These are phyloP conservation scores for Camillea tinctor DNA, from an alignment of 2,329 filamentous ascomycete species.

Conservation along the genomic window DNA sequence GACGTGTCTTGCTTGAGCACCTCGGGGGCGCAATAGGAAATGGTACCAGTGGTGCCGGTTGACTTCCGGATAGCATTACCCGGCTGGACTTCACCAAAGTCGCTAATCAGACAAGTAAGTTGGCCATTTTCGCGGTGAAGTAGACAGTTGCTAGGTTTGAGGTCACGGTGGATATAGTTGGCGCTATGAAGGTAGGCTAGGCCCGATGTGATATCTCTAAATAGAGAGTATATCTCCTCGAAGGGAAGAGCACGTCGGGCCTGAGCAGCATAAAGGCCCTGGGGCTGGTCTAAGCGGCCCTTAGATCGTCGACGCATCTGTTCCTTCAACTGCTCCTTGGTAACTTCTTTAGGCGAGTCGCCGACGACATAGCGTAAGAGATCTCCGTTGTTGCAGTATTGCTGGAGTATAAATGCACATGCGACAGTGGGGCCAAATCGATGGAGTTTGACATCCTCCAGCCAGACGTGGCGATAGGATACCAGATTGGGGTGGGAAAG, in stretches of 20 bases:
- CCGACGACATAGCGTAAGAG: conserved; percentile 84
- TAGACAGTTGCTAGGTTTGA: conserved; percentile 95
- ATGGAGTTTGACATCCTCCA: conserved; percentile 82
- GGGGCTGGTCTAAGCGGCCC: conserved; percentile 66
- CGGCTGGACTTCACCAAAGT: conserved; percentile 94
- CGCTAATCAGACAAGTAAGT: conserved; percentile 83
- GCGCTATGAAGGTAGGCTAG: conserved; percentile 85
- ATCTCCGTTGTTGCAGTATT: conserved; percentile 95
- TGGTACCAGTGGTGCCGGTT: conserved; percentile 90
- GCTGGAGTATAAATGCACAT: conserved; percentile 94
- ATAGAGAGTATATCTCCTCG: conserved; percentile 95
- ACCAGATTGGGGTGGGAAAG: conserved; percentile 94
- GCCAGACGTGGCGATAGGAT: conserved; percentile 95
- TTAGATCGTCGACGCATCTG: conserved; percentile 80
- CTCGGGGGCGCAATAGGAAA: conserved; percentile 96
- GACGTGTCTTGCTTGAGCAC: conserved; percentile 69
- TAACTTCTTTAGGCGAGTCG: conserved; percentile 59
- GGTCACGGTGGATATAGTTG: conserved; percentile 92
- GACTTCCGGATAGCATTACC: conserved; percentile 81
- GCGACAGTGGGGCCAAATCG: conserved; percentile 88
- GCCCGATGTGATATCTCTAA: conserved; percentile 91
- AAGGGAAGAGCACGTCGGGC: conserved; percentile 59
- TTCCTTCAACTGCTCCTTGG: conserved; percentile 85
- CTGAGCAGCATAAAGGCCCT: conserved; percentile 42
- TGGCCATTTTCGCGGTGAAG: conserved; percentile 73